Evolutionary conservation across 1,284 basidiomycete genomes (phyloP).

Genomic region (Omphalotus olearius): DNA sequence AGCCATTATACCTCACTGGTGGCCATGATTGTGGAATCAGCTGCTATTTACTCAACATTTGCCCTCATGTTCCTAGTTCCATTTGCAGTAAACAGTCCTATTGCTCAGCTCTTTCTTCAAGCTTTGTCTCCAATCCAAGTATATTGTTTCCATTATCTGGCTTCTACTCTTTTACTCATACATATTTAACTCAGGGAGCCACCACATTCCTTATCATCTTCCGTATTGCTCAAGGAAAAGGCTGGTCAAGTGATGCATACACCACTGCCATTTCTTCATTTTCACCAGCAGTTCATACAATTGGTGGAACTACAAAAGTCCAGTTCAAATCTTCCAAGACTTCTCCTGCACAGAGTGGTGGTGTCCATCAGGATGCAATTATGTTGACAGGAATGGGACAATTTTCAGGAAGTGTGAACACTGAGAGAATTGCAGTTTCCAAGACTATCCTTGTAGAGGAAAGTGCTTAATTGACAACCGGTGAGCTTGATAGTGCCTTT

Average conservation of each 20-base stretch:
- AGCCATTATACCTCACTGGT: slow-evolving; percentile 19
- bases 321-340: background rate
- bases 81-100: slow-evolving; percentile 14
- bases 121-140: slow-evolving; percentile 21
- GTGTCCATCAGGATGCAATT: background rate
- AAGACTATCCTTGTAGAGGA: slow-evolving; percentile 1
- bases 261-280: background rate
- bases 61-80: slow-evolving; percentile 20
- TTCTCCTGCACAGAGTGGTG: background rate
- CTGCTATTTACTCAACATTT: slow-evolving; percentile 21
- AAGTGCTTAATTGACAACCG: background rate
- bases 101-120: slow-evolving; percentile 20
- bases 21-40: slow-evolving; percentile 22
- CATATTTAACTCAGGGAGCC: slow-evolving; percentile 7
- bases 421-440: background rate
- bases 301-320: background rate
- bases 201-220: slow-evolving; percentile 19
- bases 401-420: background rate
- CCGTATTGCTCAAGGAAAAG: slow-evolving; percentile 17
- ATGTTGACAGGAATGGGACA: background rate
- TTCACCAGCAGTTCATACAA: background rate
- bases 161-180: background rate
- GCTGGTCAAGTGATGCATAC: slow-evolving; percentile 12
- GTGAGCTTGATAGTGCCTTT: too few relatives aligned
- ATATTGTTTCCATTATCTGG: background rate